Evolutionary conservation across 2,329 filamentous ascomycete species (phyloP).

Genomic region (Pleoardoris graminearum): DNA sequence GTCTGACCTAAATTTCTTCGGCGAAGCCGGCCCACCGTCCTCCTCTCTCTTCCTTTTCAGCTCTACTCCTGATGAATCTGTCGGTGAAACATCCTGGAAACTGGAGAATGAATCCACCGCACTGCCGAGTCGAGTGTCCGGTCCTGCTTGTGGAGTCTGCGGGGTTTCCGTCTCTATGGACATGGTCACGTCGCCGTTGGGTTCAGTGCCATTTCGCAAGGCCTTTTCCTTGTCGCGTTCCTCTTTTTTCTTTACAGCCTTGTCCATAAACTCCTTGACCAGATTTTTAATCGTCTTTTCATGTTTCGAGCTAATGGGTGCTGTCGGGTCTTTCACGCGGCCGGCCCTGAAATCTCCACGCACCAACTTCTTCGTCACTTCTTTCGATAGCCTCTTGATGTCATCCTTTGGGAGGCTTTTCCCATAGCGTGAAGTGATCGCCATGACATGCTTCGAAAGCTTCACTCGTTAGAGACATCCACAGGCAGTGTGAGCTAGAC

Average conservation of each 20-base stretch:
- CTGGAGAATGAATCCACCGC: conserved; percentile 22
- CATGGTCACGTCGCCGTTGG: conserved; percentile 17
- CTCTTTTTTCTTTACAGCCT: conserved; percentile 71
- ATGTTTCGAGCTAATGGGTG: conserved; percentile 73
- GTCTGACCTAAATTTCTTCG: conserved; percentile 38
- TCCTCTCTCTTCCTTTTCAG: conserved; percentile 46
- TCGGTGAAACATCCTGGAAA: conserved; percentile 24
- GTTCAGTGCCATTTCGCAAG: conserved; percentile 36
- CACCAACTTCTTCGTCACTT: conserved; percentile 83
- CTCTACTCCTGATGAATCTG: conserved; percentile 29
- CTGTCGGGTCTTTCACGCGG: conserved; percentile 78
- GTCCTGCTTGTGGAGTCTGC: conserved; percentile 22
- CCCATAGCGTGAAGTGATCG: conserved; percentile 84
- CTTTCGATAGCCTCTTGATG: conserved; percentile 66
- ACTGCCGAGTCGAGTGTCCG: conserved; percentile 16
- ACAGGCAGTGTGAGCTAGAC: conserved; percentile 13
- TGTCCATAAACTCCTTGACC: conserved; percentile 84
- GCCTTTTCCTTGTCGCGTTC: conserved; percentile 65
- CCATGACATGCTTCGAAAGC: conserved; percentile 83
- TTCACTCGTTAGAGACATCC: conserved; percentile 42
- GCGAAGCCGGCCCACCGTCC: conserved; percentile 29
- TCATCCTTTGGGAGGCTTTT: conserved; percentile 83
- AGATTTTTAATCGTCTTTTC: conserved; percentile 80
- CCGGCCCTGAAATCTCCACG: conserved; percentile 89
- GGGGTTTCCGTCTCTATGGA: conserved; percentile 21